These are phyloP conservation scores for Xylaria palmicola DNA, from an alignment of 495 filamentous ascomycete genomes.

Conservation along the genomic window DNA sequence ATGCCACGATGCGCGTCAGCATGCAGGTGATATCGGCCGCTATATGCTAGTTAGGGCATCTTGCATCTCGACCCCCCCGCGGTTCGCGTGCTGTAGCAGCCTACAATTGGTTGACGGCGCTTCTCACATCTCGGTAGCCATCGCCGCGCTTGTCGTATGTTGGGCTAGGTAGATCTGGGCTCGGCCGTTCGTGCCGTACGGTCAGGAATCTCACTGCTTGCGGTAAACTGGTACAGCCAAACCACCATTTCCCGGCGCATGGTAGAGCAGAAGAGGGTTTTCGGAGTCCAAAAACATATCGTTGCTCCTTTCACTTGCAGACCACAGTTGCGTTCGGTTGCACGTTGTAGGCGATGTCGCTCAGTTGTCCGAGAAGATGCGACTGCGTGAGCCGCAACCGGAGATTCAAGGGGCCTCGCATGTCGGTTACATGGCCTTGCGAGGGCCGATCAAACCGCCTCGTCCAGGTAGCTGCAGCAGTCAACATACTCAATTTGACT, in stretches of 20 bases:
- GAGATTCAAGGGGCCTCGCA: conserved; percentile 1
- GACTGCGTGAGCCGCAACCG: background rate
- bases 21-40: conserved; percentile 8
- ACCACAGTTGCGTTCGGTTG: background rate
- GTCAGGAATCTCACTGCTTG: too few relatives aligned
- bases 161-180: too few relatives aligned
- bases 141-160: too few relatives aligned
- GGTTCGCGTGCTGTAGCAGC: too few relatives aligned
- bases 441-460: background rate
- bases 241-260: too few relatives aligned
- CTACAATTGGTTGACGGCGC: too few relatives aligned
- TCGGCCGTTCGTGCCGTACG: too few relatives aligned
- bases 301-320: background rate
- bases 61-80: background rate
- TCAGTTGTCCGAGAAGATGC: background rate
- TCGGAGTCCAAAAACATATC: too few relatives aligned
- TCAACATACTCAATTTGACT: too few relatives aligned
- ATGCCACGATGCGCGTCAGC: background rate
- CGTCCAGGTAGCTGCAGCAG: background rate
- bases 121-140: too few relatives aligned
- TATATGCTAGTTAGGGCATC: conserved; percentile 1
- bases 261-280: too few relatives aligned
- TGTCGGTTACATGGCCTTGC: background rate
- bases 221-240: too few relatives aligned
- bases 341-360: background rate